Conservation (phyloP, 768 basidiomycete genomes). For the Dacryopinax spathularia region DNA sequence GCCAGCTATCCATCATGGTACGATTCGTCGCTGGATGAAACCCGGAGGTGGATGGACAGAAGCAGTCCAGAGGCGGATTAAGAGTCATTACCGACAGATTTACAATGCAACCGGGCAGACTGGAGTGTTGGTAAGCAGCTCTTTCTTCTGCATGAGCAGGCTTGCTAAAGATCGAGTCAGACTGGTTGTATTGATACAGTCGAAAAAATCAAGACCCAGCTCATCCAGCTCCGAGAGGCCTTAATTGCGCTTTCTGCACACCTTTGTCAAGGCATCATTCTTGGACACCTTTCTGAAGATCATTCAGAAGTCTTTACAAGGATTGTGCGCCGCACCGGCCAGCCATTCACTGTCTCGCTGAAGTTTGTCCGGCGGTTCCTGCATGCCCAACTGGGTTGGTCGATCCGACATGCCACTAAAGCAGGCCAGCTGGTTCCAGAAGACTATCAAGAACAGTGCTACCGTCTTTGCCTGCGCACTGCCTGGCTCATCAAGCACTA, state of each 20-base stretch:
- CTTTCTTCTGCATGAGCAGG: neutral
- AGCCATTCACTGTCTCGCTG: slow-evolving; percentile 20
- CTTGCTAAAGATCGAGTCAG: neutral
- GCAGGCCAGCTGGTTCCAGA: slow-evolving; percentile 27
- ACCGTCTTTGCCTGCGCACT: slow-evolving; percentile 14
- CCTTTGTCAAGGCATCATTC: slow-evolving; percentile 21
- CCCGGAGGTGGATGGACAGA: neutral
- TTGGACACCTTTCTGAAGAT: slow-evolving; percentile 18
- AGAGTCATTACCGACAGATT: neutral
- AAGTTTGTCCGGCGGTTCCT: slow-evolving; percentile 19
- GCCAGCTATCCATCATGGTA: neutral
- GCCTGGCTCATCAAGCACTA: slow-evolving; percentile 20
- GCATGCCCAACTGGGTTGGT: slow-evolving; percentile 18
- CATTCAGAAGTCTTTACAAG: slow-evolving; percentile 20
- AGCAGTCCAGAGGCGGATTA: neutral
- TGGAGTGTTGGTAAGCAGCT: neutral
- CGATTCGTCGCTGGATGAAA: neutral
- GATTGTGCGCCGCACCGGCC: slow-evolving; percentile 18
- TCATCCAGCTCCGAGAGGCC: slow-evolving; percentile 12
- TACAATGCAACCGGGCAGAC: neutral
- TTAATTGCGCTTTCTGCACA: slow-evolving; percentile 18
- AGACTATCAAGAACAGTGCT: slow-evolving; percentile 17
- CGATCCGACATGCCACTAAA: slow-evolving; percentile 18
- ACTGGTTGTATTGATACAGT: neutral
- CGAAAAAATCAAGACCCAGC: neutral